phyloP scores from a whole-genome alignment of 73 alveolate genomes.

The Blepharisma stoltei region DNA sequence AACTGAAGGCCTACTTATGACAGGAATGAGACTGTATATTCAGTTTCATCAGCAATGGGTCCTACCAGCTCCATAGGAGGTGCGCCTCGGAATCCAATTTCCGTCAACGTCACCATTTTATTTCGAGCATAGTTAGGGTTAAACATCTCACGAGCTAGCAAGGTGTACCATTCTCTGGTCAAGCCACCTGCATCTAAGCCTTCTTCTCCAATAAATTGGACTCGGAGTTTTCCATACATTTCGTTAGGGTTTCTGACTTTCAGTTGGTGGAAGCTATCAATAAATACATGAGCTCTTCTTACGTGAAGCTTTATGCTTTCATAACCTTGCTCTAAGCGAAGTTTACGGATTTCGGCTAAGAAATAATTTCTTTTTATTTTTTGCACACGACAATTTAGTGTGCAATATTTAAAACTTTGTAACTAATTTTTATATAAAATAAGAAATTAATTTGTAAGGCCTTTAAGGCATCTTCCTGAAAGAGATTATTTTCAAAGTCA shows the following conservation, averaged over 20 bases:
- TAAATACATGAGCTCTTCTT: conserved; percentile 45
- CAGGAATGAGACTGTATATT: too few relatives aligned
- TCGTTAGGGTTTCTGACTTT: conserved; percentile 57
- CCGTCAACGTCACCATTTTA: too few relatives aligned
- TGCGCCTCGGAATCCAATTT: too few relatives aligned
- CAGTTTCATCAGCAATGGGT: too few relatives aligned
- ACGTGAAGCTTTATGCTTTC: conserved; percentile 38
- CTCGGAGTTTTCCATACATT: conserved; percentile 51
- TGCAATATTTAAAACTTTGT: too few relatives aligned
- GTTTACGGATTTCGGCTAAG: conserved; percentile 40
- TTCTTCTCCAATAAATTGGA: conserved; percentile 85
- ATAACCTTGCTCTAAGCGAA: conserved; percentile 31
- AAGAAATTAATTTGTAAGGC: too few relatives aligned
- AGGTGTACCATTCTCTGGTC: conserved; percentile 98
- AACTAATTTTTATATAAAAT: too few relatives aligned
- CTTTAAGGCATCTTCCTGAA: too few relatives aligned
- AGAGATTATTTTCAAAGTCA: conserved; percentile 65
- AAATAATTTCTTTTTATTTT: conserved; percentile 58
- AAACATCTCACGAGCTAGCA: conserved; percentile 97
- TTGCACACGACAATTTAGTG: too few relatives aligned
- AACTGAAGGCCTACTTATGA: too few relatives aligned
- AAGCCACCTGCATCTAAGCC: conserved; percentile 99
- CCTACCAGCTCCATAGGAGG: too few relatives aligned
- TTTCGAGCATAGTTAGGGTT: conserved; percentile 90
- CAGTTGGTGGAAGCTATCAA: conserved; percentile 65